Evolutionary conservation across 768 basidiomycete genomes (phyloP).

Genomic region (Mycena sanguinolenta): DNA sequence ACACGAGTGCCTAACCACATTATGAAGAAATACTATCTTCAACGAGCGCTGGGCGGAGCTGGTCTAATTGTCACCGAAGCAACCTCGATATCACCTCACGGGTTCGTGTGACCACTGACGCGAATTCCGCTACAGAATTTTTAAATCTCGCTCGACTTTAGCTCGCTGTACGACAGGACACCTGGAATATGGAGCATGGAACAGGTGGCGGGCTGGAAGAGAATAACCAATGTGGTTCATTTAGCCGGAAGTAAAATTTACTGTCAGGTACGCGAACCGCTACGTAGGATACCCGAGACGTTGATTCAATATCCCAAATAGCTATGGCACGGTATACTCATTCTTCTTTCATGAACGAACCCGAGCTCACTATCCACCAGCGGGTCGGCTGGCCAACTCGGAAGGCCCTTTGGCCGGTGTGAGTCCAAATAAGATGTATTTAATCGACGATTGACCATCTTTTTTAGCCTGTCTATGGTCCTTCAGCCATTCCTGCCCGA

Average conservation of each 20-base stretch:
- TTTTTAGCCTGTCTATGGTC: slow-evolving; percentile 57
- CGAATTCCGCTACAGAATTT: not conserved
- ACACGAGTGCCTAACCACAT: slow-evolving; percentile 53
- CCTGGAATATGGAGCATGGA: slow-evolving; percentile 63
- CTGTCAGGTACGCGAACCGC: slow-evolving; percentile 50
- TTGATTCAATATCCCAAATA: slow-evolving; percentile 21
- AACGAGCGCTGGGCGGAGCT: slow-evolving; percentile 54
- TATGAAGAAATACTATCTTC: slow-evolving; percentile 57
- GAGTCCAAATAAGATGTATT: not conserved
- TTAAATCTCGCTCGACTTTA: slow-evolving; percentile 32
- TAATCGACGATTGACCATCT: not conserved
- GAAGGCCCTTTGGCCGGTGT: slow-evolving; percentile 41
- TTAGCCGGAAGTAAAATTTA: slow-evolving; percentile 58
- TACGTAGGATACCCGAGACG: not conserved
- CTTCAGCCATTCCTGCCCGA: slow-evolving; percentile 57
- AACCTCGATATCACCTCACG: slow-evolving; percentile 56
- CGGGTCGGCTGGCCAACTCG: slow-evolving; percentile 18
- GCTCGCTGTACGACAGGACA: slow-evolving; percentile 58
- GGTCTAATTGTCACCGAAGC: slow-evolving; percentile 59
- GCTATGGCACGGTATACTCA: slow-evolving; percentile 54
- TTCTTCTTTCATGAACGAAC: not conserved
- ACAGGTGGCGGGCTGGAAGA: slow-evolving; percentile 61
- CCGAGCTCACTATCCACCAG: not conserved
- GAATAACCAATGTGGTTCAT: slow-evolving; percentile 62
- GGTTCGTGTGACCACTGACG: slow-evolving; percentile 44